Percentiles rank a stretch among this genome's conserved stretches.
These are phyloP conservation scores for Pichia ethanolica DNA, from an alignment of 805 yeast species.

Conservation along the genomic window DNA sequence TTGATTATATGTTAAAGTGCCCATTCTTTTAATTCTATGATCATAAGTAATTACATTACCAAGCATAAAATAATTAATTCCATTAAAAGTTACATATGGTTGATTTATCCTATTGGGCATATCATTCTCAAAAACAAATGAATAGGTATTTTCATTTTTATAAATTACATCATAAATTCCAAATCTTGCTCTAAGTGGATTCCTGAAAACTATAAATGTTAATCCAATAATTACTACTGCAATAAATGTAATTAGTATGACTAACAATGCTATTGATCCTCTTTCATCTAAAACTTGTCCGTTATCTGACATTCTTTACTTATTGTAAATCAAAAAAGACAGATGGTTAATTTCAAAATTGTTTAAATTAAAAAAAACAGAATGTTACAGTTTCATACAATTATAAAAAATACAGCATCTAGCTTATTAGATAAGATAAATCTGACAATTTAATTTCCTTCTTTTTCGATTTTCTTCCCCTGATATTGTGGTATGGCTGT, in stretches of 20 bases:
- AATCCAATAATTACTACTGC: slow-evolving; percentile 56
- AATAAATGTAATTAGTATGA: slow-evolving; percentile 37
- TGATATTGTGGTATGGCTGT: too few relatives aligned
- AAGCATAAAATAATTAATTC: slow-evolving; percentile 4
- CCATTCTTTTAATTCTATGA: slow-evolving; percentile 33
- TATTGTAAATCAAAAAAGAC: too few relatives aligned
- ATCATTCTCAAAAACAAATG: slow-evolving; percentile 8
- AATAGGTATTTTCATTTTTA: slow-evolving; percentile 11
- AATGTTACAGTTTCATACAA: too few relatives aligned
- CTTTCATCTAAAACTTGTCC: slow-evolving; percentile 29
- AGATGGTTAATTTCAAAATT: too few relatives aligned
- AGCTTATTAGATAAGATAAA: too few relatives aligned
- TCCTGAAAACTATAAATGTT: slow-evolving; percentile 45
- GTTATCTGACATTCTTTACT: background rate
- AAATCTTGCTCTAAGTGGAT: slow-evolving; percentile 48
- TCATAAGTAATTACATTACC: background rate
- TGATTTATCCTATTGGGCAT: background rate
- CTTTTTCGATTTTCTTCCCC: too few relatives aligned
- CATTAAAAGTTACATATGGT: slow-evolving; percentile 9
- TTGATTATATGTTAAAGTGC: slow-evolving; percentile 37
- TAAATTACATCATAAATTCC: slow-evolving; percentile 41
- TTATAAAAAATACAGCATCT: too few relatives aligned
- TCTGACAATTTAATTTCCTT: too few relatives aligned
- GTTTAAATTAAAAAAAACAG: too few relatives aligned
- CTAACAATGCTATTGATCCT: slow-evolving; percentile 55